A percentile compares a stretch with the other conserved stretches of the same genome.
phyloP scores from a whole-genome alignment of 2,329 filamentous ascomycete genomes.

The Fusarium circinatum region DNA sequence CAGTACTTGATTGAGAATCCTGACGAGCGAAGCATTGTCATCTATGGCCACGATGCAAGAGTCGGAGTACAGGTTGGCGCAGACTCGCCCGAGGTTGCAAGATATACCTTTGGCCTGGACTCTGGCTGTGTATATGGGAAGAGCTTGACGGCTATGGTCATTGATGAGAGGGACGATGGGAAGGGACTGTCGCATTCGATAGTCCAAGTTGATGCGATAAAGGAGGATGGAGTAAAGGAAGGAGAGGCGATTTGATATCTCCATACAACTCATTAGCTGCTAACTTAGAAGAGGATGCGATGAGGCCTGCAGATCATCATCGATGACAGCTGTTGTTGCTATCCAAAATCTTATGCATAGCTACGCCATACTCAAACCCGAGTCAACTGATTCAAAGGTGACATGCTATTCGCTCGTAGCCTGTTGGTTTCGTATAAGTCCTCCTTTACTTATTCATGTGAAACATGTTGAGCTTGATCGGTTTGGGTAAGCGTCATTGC shows the following conservation, averaged over 20 bases:
- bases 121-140: constrained; percentile 77
- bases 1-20: constrained; percentile 20
- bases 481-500: background rate
- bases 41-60: constrained; percentile 86
- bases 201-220: constrained; percentile 14
- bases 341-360: too few relatives aligned
- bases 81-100: constrained; percentile 18
- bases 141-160: constrained; percentile 27
- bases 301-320: too few relatives aligned
- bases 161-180: background rate
- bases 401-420: background rate
- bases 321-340: background rate
- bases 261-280: too few relatives aligned
- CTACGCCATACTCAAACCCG: background rate
- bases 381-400: background rate
- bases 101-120: constrained; percentile 84
- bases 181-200: constrained; percentile 18
- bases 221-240: background rate
- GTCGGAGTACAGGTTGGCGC: constrained; percentile 63
- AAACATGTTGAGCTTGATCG: background rate
- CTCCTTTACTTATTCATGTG: background rate
- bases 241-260: background rate
- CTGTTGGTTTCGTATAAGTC: background rate
- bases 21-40: constrained; percentile 65
- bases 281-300: background rate